phyloP scores from a whole-genome alignment of 148 eudicot genomes.

The Selenicereus undatus region DNA sequence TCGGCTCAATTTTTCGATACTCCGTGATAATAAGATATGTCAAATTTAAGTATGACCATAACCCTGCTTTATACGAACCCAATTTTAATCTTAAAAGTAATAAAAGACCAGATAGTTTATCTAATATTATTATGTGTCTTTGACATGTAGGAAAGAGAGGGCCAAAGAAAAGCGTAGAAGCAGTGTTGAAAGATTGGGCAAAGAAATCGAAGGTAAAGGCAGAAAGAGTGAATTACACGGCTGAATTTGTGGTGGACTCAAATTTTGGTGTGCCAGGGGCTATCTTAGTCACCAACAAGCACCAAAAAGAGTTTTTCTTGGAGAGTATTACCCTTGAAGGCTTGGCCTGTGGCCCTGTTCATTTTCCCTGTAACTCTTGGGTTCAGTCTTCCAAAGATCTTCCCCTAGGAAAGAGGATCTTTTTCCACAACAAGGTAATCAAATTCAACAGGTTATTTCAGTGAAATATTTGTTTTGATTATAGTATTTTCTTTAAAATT shows the following conservation, averaged over 20 bases:
- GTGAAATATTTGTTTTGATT: neutral
- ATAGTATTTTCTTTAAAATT: neutral
- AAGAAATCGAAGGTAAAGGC: slow-evolving; percentile 73
- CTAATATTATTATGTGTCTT: neutral
- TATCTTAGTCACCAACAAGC: slow-evolving; percentile 69
- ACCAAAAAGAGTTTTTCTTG: slow-evolving; percentile 76
- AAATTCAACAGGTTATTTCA: neutral
- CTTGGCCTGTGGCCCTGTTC: slow-evolving; percentile 79
- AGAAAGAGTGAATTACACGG: slow-evolving; percentile 76
- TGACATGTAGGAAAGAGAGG: slow-evolving; percentile 48
- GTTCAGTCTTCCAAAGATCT: slow-evolving; percentile 73
- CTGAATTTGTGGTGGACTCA: slow-evolving; percentile 74
- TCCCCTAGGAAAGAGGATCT: slow-evolving; percentile 52
- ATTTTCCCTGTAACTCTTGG: slow-evolving; percentile 94
- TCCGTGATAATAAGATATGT: too few species aligned
- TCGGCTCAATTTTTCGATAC: neutral
- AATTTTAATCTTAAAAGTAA: neutral
- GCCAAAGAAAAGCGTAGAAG: slow-evolving; percentile 64
- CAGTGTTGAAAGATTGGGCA: slow-evolving; percentile 80
- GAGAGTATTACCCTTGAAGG: slow-evolving; percentile 84
- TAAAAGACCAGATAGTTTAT: neutral
- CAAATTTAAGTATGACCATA: neutral
- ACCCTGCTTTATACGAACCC: neutral
- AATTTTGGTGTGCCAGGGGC: slow-evolving; percentile 85
- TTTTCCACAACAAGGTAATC: slow-evolving; percentile 82